Evolutionary conservation across 176 grass and related monocot species (phyloP), one percentile per base, ranked within the genome.

Genomic region (Juncus effusus): DNA sequence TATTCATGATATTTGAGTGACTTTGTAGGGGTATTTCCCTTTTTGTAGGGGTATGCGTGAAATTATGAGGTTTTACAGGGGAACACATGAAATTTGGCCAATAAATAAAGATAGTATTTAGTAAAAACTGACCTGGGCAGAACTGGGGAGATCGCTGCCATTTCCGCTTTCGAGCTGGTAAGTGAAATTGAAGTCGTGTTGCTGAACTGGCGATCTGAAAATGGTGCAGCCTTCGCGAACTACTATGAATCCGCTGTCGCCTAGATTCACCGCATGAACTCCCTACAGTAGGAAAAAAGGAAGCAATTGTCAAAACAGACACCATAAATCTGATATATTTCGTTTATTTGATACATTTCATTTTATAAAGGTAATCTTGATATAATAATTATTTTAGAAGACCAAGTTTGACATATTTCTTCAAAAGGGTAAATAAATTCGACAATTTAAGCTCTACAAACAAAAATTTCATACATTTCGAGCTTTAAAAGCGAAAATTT

Each of bases 111-210:
- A 12, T 56, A 63, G 7, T 40, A 10, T 13, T 35, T 53, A 64
- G 62, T 14, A 61, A 16, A 69, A 77, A 84, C 87, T 70, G 59
- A 86, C 95, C 78, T 99, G 89, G 2, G 85, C 95, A 44, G 95
- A 75, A 90, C 89, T 99, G 44, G 95, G 95, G 51, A 99, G 89
- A 78, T 99, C 95, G 59, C 89, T 94, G 11, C 82, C 72, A 99
- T 90, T 90, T 36, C 83, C 89, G 71, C 95, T 79, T 81, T 99
- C 95, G 6, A 99, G 95, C 78, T 99, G 95, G 71, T 90, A 99
- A 68, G 95, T 99, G 50, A 99, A 87, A 81, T 99, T 99, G 76
- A 99, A 99, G 74, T 99, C 95, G 82, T 99, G 95, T 60, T 99
- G 95, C 54, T 99, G 95, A 6, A 81, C 80, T 62, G 95, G 95